Evolutionary conservation across 2,329 filamentous ascomycete genomes (phyloP), one percentile per base, ranked within the genome.

Genomic region (Paecilomyces fulvus): DNA sequence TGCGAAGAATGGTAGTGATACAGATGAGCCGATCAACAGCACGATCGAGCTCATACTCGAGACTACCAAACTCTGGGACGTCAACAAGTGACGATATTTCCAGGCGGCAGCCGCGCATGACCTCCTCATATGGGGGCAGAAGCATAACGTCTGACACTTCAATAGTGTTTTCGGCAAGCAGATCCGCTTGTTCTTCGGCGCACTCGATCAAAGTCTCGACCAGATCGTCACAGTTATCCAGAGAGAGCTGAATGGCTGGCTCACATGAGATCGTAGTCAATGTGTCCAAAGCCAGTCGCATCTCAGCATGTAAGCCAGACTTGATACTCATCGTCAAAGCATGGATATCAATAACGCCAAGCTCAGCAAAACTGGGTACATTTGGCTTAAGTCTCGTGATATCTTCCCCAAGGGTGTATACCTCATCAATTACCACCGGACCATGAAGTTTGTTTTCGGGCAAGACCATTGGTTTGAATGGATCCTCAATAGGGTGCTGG

Each of bases 1-100:
- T 99, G 58, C 94, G 87, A 51, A 99, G 75, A 56, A 96, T 92
- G 0, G 90, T 95, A 1, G 91, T 95, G 61, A 97, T 88, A 66
- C 91, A 95, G 56, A 97, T 86, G 51, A 99, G 74, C 58, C 88
- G 84, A 64, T 96, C 92, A 3, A 92, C 91, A 2, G 92, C 89
- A 52, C 89, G 85, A 65, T 96, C 90, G 2, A 96, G 81, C 53
- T 92, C 85, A 69, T 96, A 92, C 30, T 87, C 87, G 12, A 80
- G 75, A 2, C 86, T 88, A 2, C 90, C 92, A 68, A 94, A 88
- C 33, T 83, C 80, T 0, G 87, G 83, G 21, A 88, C 79, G 52
- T 92, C 86, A 62, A 88, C 85, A 55, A 97, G 73, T 0, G 80
- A 80, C 59, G 88, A 82, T 59, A 85, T 82, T 69, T 96, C 92